Conservation (phyloP, 257 asterid species). For the Ligustrum vulgare region DNA sequence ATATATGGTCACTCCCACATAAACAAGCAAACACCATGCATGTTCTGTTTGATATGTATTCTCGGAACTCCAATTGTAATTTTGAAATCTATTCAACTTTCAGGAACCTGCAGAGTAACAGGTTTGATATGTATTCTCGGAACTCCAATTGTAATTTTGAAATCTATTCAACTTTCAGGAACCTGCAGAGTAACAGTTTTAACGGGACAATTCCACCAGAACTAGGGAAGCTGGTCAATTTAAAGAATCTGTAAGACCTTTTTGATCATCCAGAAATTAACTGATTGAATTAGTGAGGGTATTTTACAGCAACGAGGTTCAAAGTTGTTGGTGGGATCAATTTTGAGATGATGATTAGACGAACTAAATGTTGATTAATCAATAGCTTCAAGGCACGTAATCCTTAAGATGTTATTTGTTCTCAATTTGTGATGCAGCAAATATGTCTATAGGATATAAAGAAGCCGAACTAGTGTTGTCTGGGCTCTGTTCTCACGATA, state of each 20-base stretch:
- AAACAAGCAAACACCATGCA: not conserved
- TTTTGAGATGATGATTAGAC: too few species aligned
- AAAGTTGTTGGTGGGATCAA: too few species aligned
- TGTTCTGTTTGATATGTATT: not conserved
- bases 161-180: constrained; percentile 39
- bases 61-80: constrained; percentile 4
- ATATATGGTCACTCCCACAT: not conserved
- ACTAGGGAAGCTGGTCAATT: constrained; percentile 63
- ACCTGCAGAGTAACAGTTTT: constrained; percentile 56
- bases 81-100: constrained; percentile 20
- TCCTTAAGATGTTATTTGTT: too few species aligned
- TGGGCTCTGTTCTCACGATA: too few species aligned
- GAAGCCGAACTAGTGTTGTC: too few species aligned
- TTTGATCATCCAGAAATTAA: constrained; percentile 5
- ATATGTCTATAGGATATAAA: too few species aligned
- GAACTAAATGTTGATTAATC: too few species aligned
- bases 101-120: constrained; percentile 65
- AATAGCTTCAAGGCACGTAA: too few species aligned
- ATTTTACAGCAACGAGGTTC: too few species aligned
- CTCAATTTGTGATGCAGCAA: too few species aligned
- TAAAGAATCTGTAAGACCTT: constrained; percentile 41
- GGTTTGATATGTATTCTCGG: constrained; percentile 34
- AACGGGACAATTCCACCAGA: constrained; percentile 52
- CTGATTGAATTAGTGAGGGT: not conserved
- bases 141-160: constrained; percentile 20